These are phyloP conservation scores for Zancudomyces culisetae DNA, from an alignment of 371 early-diverging fungal species.

Conservation along the genomic window DNA sequence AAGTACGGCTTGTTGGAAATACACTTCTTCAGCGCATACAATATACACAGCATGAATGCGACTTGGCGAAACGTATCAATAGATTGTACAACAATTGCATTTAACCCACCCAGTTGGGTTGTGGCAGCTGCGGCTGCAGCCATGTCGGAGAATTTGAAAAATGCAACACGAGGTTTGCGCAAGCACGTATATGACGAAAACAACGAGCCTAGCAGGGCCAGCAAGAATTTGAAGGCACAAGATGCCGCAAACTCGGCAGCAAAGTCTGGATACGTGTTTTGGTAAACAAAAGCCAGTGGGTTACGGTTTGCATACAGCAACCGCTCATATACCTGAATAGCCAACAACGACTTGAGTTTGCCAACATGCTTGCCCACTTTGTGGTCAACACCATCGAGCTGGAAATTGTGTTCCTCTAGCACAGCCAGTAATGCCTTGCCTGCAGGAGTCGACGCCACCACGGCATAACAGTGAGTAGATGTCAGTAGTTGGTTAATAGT, in stretches of 20 bases:
- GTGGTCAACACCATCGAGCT: not conserved
- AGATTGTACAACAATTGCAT: slow-evolving; percentile 12
- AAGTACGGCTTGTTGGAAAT: slow-evolving; percentile 22
- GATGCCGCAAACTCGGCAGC: slow-evolving; percentile 28
- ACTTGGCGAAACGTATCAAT: slow-evolving; percentile 26
- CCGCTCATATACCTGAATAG: slow-evolving; percentile 25
- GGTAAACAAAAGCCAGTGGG: slow-evolving; percentile 35
- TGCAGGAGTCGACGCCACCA: not conserved
- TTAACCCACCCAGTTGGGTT: slow-evolving; percentile 11
- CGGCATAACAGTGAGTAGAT: not conserved
- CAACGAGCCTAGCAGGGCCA: slow-evolving; percentile 21
- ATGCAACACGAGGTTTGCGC: slow-evolving; percentile 1
- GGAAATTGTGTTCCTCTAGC: not conserved
- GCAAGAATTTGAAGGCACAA: slow-evolving; percentile 30
- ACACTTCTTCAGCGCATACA: slow-evolving; percentile 16
- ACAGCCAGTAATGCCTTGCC: not conserved
- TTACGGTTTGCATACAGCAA: slow-evolving; percentile 28
- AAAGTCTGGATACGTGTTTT: slow-evolving; percentile 23
- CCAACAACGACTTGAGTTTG: slow-evolving; percentile 5
- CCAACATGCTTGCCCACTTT: not conserved
- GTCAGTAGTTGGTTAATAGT: not conserved
- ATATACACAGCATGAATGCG: slow-evolving; percentile 20
- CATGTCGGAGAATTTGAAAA: not conserved
- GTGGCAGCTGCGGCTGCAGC: not conserved
- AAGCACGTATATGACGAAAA: slow-evolving; percentile 37